Base-by-base conservation (phyloP, 1,284 basidiomycete species). In the Anthracocystis walkeri region DNA sequence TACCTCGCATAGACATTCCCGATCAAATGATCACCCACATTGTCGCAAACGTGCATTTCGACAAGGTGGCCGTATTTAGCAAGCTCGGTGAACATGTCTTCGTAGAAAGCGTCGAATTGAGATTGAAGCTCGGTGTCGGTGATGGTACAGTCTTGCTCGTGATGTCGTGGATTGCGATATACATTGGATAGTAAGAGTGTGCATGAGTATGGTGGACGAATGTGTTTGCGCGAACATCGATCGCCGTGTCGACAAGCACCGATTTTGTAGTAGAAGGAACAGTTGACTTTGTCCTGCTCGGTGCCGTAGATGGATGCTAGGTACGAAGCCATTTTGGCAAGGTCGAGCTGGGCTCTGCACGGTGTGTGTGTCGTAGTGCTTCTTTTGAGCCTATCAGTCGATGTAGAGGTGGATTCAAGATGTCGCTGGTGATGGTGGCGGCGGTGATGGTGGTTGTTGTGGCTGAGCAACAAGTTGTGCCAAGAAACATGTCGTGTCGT, bases 1-100 rank as follows among this genome's bases (percentile, higher is more conserved):
- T 94, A 99, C 46, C 97, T 90, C 12, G 95, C 97, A 84, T 99
- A 99, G 1, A 99, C 97, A 83, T 99, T 99, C 29, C 97, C 97
- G 82, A 98, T 95, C 48, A 99, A 88, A 86, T 99, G 97, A 85
- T 99, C 97, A 27, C 97, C 97, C 31, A 99, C 95, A 84, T 99
- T 99, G 87, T 99, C 97, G 85, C 97, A 99, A 7, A 99, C 93
- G 91, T 94, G 78, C 59, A 99, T 89, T 87, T 99, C 97, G 58
- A 97, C 87, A 53, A 99, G 88, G 86, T 98, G 91, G 3, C 97
- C 97, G 85, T 95, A 98, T 86, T 97, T 96, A 62, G 93, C 89
- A 52, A 99, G 87, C 85, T 99, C 96, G 81, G 87, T 77, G 57
- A 85, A 87, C 46, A 86, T 86, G 77, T 97, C 95, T 86, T 97